Evolutionary conservation across 2,329 filamentous ascomycete species (phyloP), one percentile per base, ranked within the genome.

Genomic region (Xylaria sp.): DNA sequence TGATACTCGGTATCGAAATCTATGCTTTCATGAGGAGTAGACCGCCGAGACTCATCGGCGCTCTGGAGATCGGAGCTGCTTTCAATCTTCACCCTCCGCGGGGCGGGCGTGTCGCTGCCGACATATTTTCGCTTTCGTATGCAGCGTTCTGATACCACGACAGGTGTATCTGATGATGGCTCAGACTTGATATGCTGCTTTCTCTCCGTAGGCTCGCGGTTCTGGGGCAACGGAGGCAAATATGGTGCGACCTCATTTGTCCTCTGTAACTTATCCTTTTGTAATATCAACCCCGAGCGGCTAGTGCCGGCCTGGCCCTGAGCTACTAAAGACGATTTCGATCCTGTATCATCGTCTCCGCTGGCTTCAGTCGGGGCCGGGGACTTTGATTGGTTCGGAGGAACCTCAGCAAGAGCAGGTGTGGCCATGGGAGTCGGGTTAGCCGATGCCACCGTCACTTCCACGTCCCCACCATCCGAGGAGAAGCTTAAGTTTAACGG

Each of bases 1-100:
- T 77, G 78, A 8, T 83, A 84, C 61, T 83, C 79, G 51, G 85
- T 82, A 74, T 89, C 86, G 12, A 91, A 81, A 74, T 92, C 89
- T 60, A 91, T 82, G 63, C 88, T 91, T 61, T 89, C 88, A 49
- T 86, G 82, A 0, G 83, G 80, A 23, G 79, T 73, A 67, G 83
- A 80, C 10, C 71, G 68, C 56, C 69, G 70, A 18, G 69, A 70
- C 51, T 78, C 78, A 51, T 72, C 72, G 15, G 66, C 75, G 51
- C 77, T 62, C 1, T 77, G 69, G 0, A 75, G 76, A 23, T 79
- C 78, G n/a, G 80, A 79, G 51, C 74, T 70, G 41, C 76, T 67
- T 72, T 88, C 86, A 6, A 72, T 68, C 73, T 88, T 88, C 54
- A 87, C 72, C 61, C 76, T 81, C 12, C 74, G 76, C 12, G 62